Evolutionary conservation across 1,284 basidiomycete species (phyloP), one percentile per base, ranked within the genome.

Genomic region (Sphagnurus paluster): DNA sequence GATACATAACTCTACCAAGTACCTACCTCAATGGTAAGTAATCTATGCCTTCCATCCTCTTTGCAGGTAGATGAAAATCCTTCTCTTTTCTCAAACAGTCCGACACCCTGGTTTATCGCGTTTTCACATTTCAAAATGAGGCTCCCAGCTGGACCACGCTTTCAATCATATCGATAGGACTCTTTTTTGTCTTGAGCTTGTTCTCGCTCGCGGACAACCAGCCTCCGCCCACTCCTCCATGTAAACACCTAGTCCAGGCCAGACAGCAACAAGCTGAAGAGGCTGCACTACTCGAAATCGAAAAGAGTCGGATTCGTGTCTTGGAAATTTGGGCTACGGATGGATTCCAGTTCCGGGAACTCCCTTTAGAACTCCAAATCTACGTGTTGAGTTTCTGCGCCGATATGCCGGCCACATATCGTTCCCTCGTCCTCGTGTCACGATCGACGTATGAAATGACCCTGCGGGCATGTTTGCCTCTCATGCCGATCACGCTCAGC

Each of bases 321-420:
- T 33, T 17, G 8, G 40, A 50, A 34, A 34, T 35, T 6, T 43
- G 46, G 45, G 30, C 39, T 5, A 54, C 25, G 10, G 16, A 29
- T 19, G 46, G 42, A 2, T 56, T 59, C 34, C 56, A 33, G 5
- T 55, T 59, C 36, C 19, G 24, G 32, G 28, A 21, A 11, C 48
- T 59, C 16, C 58, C 58, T 2, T 44, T 44, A 7, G 58, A 59
- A 34, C 42, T 59, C 5, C 51, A 54, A 44, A 43, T 55, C 32
- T 29, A 39, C 8, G 42, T 59, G 13, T 43, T 59, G 6, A 35
- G 40, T 9, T 42, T 49, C 28, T 39, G 51, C 28, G 35, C 56
- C 4, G 49, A 53, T 6, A 53, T 43, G 25, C 39, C 42, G 17
- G 24, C 40, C 2, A 56, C 56, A n/a, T 59, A 55, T 24, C 47